A percentile compares a stretch with the other conserved stretches of the same genome.
These are phyloP conservation scores for Trichaptum fuscoviolaceum DNA, from an alignment of 768 basidiomycete genomes.

Conservation along the genomic window DNA sequence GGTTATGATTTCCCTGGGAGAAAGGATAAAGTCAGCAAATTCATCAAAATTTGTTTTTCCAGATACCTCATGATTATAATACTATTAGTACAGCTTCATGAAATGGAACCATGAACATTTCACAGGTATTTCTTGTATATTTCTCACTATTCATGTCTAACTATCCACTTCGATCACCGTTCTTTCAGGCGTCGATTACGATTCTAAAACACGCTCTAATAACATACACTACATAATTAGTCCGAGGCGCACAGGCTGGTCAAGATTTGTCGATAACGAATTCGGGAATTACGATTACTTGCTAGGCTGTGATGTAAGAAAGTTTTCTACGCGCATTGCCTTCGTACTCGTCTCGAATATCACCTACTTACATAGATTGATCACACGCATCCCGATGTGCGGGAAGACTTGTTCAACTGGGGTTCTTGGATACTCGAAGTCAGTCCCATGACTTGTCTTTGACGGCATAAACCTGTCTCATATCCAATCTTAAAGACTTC, in stretches of 20 bases:
- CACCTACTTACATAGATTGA: conserved; percentile 52
- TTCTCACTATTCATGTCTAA: background rate
- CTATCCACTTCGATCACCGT: background rate
- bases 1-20: conserved; percentile 79
- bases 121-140: conserved; percentile 44
- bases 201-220: conserved; percentile 56
- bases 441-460: conserved; percentile 3
- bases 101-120: conserved; percentile 78
- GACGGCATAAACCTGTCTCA: background rate
- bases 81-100: conserved; percentile 58
- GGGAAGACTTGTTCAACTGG: conserved; percentile 71
- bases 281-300: conserved; percentile 87
- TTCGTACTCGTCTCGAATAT: conserved; percentile 9
- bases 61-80: conserved; percentile 4
- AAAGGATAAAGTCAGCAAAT: conserved; percentile 51
- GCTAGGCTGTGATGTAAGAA: conserved; percentile 63
- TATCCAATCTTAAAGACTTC: conserved; percentile 44
- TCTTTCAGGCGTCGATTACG: conserved; percentile 74
- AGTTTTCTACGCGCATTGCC: background rate
- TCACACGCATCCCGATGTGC: conserved; percentile 76
- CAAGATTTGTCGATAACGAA: conserved; percentile 70
- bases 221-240: conserved; percentile 72
- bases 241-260: conserved; percentile 73
- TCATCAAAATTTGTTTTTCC: conserved; percentile 11
- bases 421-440: conserved; percentile 70